Percentiles rank a stretch among this genome's conserved stretches.
These are phyloP conservation scores for Curvularia sp. DNA, from an alignment of 2,329 filamentous ascomycete genomes.

Conservation along the genomic window DNA sequence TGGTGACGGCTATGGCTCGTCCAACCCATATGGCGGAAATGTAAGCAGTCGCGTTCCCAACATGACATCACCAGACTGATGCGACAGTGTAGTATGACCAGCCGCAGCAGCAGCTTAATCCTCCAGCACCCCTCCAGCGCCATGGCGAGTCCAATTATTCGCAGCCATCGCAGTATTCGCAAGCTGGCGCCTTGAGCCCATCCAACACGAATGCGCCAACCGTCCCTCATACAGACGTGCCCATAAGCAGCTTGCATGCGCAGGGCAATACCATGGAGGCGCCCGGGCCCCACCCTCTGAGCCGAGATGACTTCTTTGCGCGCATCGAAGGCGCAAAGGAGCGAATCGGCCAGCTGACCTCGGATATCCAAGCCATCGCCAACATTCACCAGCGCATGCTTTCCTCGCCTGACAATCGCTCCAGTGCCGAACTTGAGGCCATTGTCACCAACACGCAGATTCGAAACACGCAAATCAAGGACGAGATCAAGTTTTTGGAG, in stretches of 20 bases:
- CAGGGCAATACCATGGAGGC: conserved; percentile 58
- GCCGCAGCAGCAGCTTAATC: conserved; percentile 30
- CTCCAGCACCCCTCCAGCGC: conserved; percentile 43
- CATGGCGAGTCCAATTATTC: conserved; percentile 50
- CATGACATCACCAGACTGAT: conserved; percentile 18
- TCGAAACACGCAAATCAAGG: conserved; percentile 69
- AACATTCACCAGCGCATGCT: conserved; percentile 76
- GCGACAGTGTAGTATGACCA: conserved; percentile 32
- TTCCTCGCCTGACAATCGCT: conserved; percentile 65
- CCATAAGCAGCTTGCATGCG: conserved; percentile 15
- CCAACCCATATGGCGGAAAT: conserved; percentile 42
- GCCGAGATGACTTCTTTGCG: conserved; percentile 71
- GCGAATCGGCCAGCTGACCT: conserved; percentile 71
- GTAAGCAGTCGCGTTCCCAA: conserved; percentile 25
- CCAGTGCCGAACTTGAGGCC: conserved; percentile 67
- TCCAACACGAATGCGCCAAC: conserved; percentile 35
- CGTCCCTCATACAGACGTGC: conserved; percentile 29
- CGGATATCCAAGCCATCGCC: conserved; percentile 71
- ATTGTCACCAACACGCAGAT: conserved; percentile 71
- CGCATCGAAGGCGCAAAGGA: conserved; percentile 72
- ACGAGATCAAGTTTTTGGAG: conserved; percentile 79
- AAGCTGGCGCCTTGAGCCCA: conserved; percentile 21
- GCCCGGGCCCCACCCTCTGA: conserved; percentile 60
- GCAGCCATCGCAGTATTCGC: conserved; percentile 50
- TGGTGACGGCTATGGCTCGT: conserved; percentile 40